Evolutionary conservation across 768 basidiomycete species (phyloP), one percentile per base, ranked within the genome.

Genomic region (Boletus rufocinnamomeus): DNA sequence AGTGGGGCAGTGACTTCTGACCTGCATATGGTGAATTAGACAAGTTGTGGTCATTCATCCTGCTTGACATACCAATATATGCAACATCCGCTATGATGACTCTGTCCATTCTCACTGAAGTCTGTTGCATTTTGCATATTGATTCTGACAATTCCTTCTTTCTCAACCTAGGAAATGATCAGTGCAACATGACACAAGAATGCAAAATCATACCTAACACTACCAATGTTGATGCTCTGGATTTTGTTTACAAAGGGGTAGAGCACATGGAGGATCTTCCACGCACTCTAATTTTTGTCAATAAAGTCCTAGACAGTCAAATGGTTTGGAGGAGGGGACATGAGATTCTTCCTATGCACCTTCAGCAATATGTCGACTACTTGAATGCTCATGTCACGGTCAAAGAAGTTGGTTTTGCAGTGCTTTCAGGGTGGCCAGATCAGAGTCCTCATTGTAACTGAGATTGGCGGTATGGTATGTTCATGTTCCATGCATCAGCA

Each of bases 61-160:
- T 38, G 21, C 23, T 41, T 1, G 2, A 52, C 13, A 28, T 52
- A 52, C 50, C 50, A 25, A 17, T 51, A n/a, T 38, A 51, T 51
- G 50, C 8, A 10, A 50, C 25, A 5, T 50, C 37, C 4, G 37
- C 50, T 16, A 50, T 17, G 7, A 50, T 38, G 50, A 27, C 4
- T 25, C 50, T 37, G 8, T 16, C 8, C 0, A 25, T 50, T 4
- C 25, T 50, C 6, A 2, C 4, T 17, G 50, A 50, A 38, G 25
- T 50, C 10, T 2, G 16, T 17, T 10, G 6, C 8, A 16, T 38
- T 21, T 7, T 50, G 13, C 37, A 50, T 6, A 50, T 50, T 2
- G 28, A 38, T 19, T 6, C 6, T 1, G 11, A 6, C 2, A 4
- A 35, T 2, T 35, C 14, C 2, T 50, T 50, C 13, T 35, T 21